Conservation (phyloP, 768 basidiomycete genomes). For the Cantharellus anzutake region DNA sequence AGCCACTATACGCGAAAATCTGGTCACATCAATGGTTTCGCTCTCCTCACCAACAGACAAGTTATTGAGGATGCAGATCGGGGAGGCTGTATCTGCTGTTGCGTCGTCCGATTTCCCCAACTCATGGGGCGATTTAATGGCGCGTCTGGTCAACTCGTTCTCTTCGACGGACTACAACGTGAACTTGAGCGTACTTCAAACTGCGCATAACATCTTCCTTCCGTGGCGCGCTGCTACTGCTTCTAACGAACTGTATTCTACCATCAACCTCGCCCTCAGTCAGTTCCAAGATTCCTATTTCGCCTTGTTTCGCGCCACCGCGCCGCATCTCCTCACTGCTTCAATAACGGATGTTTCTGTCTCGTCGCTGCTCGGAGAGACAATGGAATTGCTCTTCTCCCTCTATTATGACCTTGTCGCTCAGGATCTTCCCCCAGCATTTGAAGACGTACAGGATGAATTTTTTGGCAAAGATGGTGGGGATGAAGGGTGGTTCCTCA, state of each 20-base stretch:
- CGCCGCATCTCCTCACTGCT: neutral
- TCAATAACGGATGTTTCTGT: neutral
- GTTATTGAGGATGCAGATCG: constrained; percentile 62
- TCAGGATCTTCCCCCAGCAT: constrained; percentile 84
- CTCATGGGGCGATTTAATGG: constrained; percentile 70
- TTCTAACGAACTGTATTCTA: constrained; percentile 67
- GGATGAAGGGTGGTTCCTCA: constrained; percentile 39
- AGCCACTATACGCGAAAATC: constrained; percentile 43
- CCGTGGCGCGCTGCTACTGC: constrained; percentile 86
- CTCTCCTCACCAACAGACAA: constrained; percentile 60
- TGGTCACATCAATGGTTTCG: constrained; percentile 83
- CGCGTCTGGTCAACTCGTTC: constrained; percentile 82
- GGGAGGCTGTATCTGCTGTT: constrained; percentile 82
- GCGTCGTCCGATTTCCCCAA: constrained; percentile 83
- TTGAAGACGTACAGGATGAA: constrained; percentile 71
- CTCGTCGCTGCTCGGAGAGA: constrained; percentile 41
- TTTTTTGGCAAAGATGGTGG: constrained; percentile 43
- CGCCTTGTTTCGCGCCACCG: constrained; percentile 48
- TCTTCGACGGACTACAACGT: constrained; percentile 63
- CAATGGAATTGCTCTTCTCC: constrained; percentile 60
- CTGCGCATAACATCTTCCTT: constrained; percentile 88
- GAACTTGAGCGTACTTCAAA: constrained; percentile 81
- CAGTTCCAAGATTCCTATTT: constrained; percentile 76
- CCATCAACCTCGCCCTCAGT: constrained; percentile 77
- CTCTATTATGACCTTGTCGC: constrained; percentile 89